Evolutionary conservation across 345 rosid genomes (phyloP).

Genomic region (Syzygium aqueum): DNA sequence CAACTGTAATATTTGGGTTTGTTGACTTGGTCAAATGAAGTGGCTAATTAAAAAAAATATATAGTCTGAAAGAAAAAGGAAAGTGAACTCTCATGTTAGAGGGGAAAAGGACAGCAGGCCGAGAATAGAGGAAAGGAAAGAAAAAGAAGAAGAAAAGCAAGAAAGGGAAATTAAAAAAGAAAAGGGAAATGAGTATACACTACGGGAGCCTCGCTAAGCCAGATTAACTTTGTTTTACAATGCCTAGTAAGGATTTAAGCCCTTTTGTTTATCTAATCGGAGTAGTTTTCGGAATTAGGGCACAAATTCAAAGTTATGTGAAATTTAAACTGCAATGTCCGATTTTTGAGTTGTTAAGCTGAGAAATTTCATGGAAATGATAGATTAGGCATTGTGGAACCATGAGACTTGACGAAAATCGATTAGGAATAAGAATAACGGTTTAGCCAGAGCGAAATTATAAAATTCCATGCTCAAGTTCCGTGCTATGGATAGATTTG

Average conservation of each 20-base stretch:
- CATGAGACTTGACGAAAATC: rapidly evolving
- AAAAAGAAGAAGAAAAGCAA: neutral
- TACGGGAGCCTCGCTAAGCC: no score
- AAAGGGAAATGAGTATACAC: neutral
- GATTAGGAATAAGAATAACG: neutral
- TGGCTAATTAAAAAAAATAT: neutral
- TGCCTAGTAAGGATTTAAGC: no score
- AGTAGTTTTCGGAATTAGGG: neutral
- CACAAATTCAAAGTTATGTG: no score
- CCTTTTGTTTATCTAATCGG: neutral
- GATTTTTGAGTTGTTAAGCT: neutral
- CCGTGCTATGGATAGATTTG: rapidly evolving
- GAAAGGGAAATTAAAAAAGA: no score
- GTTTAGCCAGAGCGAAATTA: neutral
- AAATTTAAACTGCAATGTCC: no score
- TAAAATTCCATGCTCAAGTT: no score
- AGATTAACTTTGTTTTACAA: neutral
- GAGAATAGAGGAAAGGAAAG: no score
- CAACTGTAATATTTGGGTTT: neutral
- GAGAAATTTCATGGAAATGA: neutral
- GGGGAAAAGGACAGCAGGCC: neutral
- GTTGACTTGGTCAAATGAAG: neutral
- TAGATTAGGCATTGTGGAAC: neutral
- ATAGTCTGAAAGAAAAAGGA: neutral
- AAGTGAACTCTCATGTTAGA: neutral